Conservation (phyloP, 495 filamentous ascomycete genomes). For the Elasticomyces elasticus region DNA sequence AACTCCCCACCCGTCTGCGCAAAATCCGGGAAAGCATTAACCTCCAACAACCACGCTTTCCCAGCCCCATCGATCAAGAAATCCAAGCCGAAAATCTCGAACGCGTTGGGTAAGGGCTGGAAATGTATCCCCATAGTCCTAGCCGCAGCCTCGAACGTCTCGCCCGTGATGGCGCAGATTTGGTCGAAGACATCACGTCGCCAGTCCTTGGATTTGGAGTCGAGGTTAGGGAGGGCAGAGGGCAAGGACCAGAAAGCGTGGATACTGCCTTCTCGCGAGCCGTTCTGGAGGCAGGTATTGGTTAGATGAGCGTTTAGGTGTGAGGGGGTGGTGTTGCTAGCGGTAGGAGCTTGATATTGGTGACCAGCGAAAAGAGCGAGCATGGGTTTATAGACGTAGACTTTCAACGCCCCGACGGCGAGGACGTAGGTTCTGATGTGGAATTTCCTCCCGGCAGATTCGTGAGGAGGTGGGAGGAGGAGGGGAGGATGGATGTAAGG, state of each 20-base stretch:
- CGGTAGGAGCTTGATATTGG: conserved; percentile 42
- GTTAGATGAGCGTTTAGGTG: conserved; percentile 70
- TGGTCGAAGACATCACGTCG: conserved; percentile 57
- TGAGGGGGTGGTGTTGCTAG: conserved; percentile 28
- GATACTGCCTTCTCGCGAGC: conserved; percentile 51
- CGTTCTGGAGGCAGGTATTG: conserved; percentile 81
- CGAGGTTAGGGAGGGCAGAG: conserved; percentile 22
- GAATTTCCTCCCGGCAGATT: conserved; percentile 64
- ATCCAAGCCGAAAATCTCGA: conserved; percentile 87
- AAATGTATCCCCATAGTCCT: conserved; percentile 78
- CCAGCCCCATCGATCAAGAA: conserved; percentile 66
- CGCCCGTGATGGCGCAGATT: conserved; percentile 60
- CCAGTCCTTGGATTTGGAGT: conserved; percentile 31
- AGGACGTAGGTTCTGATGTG: conserved; percentile 89
- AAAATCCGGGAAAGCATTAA: conserved; percentile 97
- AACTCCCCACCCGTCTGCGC: conserved; percentile 73
- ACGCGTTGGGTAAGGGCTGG: conserved; percentile 72
- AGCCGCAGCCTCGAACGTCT: conserved; percentile 77
- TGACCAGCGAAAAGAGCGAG: conserved; percentile 80
- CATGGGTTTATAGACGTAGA: conserved; percentile 85
- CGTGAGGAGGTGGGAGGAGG: conserved; percentile 45
- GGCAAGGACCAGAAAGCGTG: conserved; percentile 61
- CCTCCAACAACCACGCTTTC: conserved; percentile 66
- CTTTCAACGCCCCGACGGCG: conserved; percentile 60
- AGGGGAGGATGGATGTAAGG: conserved; percentile 91